Base-by-base conservation (phyloP, 768 basidiomycete genomes). In the Suillus luteus region DNA sequence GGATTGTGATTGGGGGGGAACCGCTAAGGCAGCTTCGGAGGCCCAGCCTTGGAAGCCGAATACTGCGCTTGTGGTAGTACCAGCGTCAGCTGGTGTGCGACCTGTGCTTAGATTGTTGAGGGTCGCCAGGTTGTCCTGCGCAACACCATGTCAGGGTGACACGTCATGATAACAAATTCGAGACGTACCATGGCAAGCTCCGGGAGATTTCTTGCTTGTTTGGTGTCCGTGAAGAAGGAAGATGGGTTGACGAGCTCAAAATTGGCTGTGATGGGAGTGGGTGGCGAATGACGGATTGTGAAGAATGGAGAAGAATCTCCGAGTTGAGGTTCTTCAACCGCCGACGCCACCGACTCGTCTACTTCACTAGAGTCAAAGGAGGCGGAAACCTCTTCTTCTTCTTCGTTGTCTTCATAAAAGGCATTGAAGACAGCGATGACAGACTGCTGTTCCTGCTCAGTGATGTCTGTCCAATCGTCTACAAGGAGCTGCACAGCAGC, bases 391-490 rank as follows among this genome's bases (percentile, higher is more conserved):
- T 55, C 64, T 2, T 64, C 44, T 22, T 38, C 61, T 12, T 49
- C 49, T 62, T 76, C 71, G 38, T 73, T 66, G 55, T 75, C 35
- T 1, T 76, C 75, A 41, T 76, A 75, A 41, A 73, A 71, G 31
- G 69, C 74, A 31, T 67, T 65, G 65, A 75, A 75, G 1, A 75
- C 73, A 60, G 64, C 59, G 66, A 76, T 59, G 24, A 75, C 73
- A 7, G 55, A 65, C 19, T 75, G 75, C 41, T 75, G 75, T 54
- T 75, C 74, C 55, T 76, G 72, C 48, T 37, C 66, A 1, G 73
- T 65, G 70, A 76, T 76, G 59, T 75, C 70, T 59, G 65, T 49
- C 74, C 74, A 75, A 52, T 75, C 68, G 33, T 75, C 68, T 65
- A 75, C 75, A 6, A 63, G 67, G 7, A 75, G 58, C 33, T 74